Conservation (phyloP, 208 protist species). For the Perkinsela sp. region DNA sequence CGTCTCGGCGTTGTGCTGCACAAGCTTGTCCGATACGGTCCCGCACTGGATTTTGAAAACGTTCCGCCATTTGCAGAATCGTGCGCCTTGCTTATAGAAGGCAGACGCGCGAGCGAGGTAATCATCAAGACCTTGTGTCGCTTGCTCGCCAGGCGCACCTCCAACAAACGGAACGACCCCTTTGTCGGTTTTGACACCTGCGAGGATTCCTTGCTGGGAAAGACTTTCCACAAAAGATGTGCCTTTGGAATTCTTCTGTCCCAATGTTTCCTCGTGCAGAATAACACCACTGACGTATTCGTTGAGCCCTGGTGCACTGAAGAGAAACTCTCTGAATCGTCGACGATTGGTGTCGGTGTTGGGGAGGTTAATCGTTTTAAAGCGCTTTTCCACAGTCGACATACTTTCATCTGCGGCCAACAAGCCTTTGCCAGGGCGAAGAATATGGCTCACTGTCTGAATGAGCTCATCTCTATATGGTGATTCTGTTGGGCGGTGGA, state of each 20-base stretch:
- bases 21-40: conserved; percentile 46
- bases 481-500: conserved; percentile 40
- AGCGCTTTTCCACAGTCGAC: conserved; percentile 76
- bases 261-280: conserved; percentile 81
- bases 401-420: conserved; percentile 82
- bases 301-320: conserved; percentile 21
- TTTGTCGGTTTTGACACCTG: conserved; percentile 82
- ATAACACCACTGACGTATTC: conserved; percentile 84
- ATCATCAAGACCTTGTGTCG: conserved; percentile 75
- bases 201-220: conserved; percentile 36
- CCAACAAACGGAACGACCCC: conserved; percentile 30
- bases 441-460: conserved; percentile 25
- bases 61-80: conserved; percentile 87
- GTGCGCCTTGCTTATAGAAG: conserved; percentile 76
- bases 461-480: conserved; percentile 34
- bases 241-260: conserved; percentile 57
- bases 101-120: conserved; percentile 47
- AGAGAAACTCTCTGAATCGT: conserved; percentile 70
- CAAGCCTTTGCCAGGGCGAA: conserved; percentile 71
- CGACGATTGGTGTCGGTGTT: conserved; percentile 77
- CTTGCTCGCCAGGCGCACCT: conserved; percentile 62
- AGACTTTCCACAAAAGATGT: conserved; percentile 52
- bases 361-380: conserved; percentile 64
- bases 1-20: conserved; percentile 67
- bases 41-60: conserved; percentile 72